Conservation (phyloP, 371 early-diverging fungal species). For the Rhizomucor pusillus region DNA sequence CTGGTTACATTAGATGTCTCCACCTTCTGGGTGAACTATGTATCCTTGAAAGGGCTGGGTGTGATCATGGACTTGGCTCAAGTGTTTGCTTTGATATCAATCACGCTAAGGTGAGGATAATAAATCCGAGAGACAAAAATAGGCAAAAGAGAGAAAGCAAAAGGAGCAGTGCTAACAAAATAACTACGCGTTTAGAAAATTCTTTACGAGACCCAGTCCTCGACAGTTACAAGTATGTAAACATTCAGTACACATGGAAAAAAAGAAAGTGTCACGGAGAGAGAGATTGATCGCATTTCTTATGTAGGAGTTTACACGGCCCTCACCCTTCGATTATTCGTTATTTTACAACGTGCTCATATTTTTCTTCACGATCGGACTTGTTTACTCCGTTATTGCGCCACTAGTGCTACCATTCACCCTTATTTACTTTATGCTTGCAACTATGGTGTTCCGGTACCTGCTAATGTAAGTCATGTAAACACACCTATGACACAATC, state of each 20-base stretch:
- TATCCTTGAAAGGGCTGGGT: slow-evolving; percentile 62
- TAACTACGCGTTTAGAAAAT: slow-evolving; percentile 36
- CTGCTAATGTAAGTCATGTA: slow-evolving; percentile 13
- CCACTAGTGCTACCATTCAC: slow-evolving; percentile 74
- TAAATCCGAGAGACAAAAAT: too few relatives aligned
- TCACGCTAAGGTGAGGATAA: slow-evolving; percentile 47
- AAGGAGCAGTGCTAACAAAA: background rate
- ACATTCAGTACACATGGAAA: background rate
- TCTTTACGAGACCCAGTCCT: slow-evolving; percentile 66
- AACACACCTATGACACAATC: slow-evolving; percentile 5
- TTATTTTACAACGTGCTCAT: slow-evolving; percentile 68
- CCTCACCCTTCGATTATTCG: slow-evolving; percentile 71
- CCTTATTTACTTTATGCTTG: slow-evolving; percentile 61
- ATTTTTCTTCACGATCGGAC: slow-evolving; percentile 67
- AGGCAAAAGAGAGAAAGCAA: background rate
- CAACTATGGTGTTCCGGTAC: slow-evolving; percentile 59
- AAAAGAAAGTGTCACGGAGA: background rate
- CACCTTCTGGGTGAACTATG: slow-evolving; percentile 72
- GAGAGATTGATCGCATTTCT: background rate
- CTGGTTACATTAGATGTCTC: slow-evolving; percentile 26
- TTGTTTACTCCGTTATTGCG: slow-evolving; percentile 73
- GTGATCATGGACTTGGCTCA: slow-evolving; percentile 72
- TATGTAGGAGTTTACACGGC: slow-evolving; percentile 57
- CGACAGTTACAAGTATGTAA: slow-evolving; percentile 57
- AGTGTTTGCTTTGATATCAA: slow-evolving; percentile 52